A percentile compares a stretch with the other conserved stretches of the same genome.
phyloP scores from a whole-genome alignment of 495 filamentous ascomycete species.

The Lepraria neglecta region DNA sequence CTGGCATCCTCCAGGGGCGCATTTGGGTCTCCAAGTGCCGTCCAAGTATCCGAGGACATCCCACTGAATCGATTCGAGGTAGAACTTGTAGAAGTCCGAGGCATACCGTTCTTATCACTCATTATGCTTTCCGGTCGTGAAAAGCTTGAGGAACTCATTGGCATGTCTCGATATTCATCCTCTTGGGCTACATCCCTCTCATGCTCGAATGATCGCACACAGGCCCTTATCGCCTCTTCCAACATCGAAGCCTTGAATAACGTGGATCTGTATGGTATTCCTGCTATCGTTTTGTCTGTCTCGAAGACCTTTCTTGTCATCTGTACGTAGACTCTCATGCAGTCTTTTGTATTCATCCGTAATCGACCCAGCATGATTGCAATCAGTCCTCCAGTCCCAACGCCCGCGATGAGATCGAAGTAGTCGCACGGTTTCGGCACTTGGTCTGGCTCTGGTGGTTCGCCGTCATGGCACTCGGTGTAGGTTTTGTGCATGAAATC shows the following conservation, averaged over 20 bases:
- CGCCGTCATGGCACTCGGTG: constrained; percentile 75
- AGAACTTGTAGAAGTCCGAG: constrained; percentile 24
- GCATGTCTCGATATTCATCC: constrained; percentile 34
- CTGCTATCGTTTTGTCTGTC: constrained; percentile 94
- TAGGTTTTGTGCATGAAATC: constrained; percentile 93
- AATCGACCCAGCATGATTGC: constrained; percentile 93
- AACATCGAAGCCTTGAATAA: constrained; percentile 93
- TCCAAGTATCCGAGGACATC: constrained; percentile 32
- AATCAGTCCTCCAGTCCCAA: constrained; percentile 90
- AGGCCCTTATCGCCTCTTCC: constrained; percentile 88
- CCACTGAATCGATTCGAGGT: constrained; percentile 36
- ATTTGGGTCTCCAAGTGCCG: constrained; percentile 52
- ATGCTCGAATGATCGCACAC: constrained; percentile 71
- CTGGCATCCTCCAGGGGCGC: constrained; percentile 38
- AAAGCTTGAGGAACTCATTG: constrained; percentile 27
- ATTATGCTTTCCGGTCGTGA: constrained; percentile 24
- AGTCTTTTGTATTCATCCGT: constrained; percentile 87
- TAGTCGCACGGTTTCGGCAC: constrained; percentile 97
- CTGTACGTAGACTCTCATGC: constrained; percentile 90
- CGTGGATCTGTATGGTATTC: constrained; percentile 87
- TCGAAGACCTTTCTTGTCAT: constrained; percentile 93
- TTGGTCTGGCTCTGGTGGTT: constrained; percentile 73
- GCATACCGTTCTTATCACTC: constrained; percentile 27
- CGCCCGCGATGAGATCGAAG: constrained; percentile 93
- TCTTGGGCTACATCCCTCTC: constrained; percentile 65